These are phyloP conservation scores for Globisporangium orthogonon DNA, from an alignment of 352 stramenopile genomes.

Conservation along the genomic window DNA sequence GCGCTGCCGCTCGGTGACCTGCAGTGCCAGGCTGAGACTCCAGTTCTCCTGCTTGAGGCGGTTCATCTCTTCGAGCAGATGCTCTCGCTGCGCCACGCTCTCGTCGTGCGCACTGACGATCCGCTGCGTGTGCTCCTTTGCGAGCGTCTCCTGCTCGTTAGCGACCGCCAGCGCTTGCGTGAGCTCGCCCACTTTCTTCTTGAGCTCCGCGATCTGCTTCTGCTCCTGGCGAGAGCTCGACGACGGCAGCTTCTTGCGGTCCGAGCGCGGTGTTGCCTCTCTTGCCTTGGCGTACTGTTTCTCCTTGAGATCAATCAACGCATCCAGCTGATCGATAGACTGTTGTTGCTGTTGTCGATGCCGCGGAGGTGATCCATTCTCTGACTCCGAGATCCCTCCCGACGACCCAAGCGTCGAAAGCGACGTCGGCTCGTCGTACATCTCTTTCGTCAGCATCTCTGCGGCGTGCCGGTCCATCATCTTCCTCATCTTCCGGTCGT, in stretches of 20 bases:
- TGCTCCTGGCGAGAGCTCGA: slow-evolving; percentile 32
- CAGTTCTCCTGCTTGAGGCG: slow-evolving; percentile 63
- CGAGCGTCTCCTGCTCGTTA: slow-evolving; percentile 74
- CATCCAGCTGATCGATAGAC: slow-evolving; percentile 33
- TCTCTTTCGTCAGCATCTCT: slow-evolving; percentile 24
- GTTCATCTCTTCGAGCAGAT: slow-evolving; percentile 48
- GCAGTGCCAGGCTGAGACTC: slow-evolving; percentile 50
- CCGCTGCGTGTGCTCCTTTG: slow-evolving; percentile 41
- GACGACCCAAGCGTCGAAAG: slow-evolving; percentile 13
- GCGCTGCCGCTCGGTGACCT: slow-evolving; percentile 37
- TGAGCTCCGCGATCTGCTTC: slow-evolving; percentile 24
- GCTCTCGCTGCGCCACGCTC: slow-evolving; percentile 31
- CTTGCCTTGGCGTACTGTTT: slow-evolving; percentile 17
- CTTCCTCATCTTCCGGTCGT: slow-evolving; percentile 25
- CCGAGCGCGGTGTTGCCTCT: slow-evolving; percentile 4
- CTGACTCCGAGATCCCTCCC: background rate
- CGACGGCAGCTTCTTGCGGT: too few relatives aligned
- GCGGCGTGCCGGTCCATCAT: slow-evolving; percentile 34
- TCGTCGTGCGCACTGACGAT: slow-evolving; percentile 24
- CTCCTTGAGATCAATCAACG: slow-evolving; percentile 30
- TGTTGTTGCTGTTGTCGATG: slow-evolving; percentile 12
- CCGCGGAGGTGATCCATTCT: background rate
- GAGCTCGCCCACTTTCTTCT: slow-evolving; percentile 28
- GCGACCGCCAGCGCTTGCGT: slow-evolving; percentile 47
- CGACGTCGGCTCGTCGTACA: slow-evolving; percentile 15